These are phyloP conservation scores for Cystobasidium ongulense DNA, from an alignment of 768 basidiomycete genomes.

Conservation along the genomic window DNA sequence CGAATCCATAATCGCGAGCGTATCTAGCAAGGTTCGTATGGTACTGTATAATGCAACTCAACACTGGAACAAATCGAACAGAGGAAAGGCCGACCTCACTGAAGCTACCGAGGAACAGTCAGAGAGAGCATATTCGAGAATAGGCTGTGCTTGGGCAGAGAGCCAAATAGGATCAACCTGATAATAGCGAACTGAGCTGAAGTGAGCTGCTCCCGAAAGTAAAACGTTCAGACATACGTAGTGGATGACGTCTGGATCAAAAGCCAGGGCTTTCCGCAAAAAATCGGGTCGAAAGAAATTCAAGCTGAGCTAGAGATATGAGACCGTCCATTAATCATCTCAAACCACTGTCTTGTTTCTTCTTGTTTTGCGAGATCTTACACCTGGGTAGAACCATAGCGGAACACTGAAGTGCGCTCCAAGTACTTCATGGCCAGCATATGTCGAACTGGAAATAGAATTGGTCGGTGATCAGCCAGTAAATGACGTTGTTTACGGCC, in stretches of 20 bases:
- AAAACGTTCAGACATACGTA: conserved; percentile 37
- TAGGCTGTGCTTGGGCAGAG: conserved; percentile 48
- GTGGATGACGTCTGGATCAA: conserved; percentile 49
- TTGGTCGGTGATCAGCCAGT: background rate
- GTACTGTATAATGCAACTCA: conserved; percentile 39
- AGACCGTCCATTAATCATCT: background rate
- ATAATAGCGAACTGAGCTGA: background rate
- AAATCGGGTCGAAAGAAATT: conserved; percentile 50
- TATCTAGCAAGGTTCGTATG: conserved; percentile 49
- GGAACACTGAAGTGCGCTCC: conserved; percentile 48
- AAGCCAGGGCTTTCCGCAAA: conserved; percentile 39
- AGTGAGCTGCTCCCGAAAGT: background rate
- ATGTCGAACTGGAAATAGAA: conserved; percentile 39
- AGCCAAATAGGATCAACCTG: conserved; percentile 51
- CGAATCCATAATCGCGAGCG: conserved; percentile 48
- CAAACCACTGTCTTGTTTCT: background rate
- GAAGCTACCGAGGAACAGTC: conserved; percentile 19
- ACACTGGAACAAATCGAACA: background rate
- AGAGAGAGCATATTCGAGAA: conserved; percentile 31
- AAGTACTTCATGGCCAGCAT: conserved; percentile 48
- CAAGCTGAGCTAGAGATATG: conserved; percentile 40
- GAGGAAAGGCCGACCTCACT: background rate
- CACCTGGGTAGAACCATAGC: conserved; percentile 47
- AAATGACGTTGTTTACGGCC: background rate
- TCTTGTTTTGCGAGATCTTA: background rate